Evolutionary conservation across 306 rosid species (phyloP).

Genomic region (Inga leiocalycina): DNA sequence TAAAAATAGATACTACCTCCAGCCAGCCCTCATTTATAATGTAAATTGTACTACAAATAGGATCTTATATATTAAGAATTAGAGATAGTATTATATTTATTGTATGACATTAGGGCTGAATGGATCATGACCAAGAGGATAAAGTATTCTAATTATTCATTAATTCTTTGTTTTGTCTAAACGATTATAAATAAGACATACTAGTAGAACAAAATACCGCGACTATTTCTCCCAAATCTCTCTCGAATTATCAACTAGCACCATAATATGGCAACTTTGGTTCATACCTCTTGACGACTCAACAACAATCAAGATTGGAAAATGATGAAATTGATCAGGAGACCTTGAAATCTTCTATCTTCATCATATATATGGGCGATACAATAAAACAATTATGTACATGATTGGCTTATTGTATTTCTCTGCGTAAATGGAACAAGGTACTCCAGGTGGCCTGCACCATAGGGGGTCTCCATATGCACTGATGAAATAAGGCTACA

Average conservation of each 20-base stretch:
- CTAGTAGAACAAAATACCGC: neutral
- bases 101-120: too few relatives aligned
- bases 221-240: neutral
- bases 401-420: slow-evolving; percentile 21
- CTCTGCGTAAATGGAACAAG: slow-evolving; percentile 24
- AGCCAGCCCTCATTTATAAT: too few relatives aligned
- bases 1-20: too few relatives aligned
- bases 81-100: too few relatives aligned
- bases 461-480: slow-evolving; percentile 13
- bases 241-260: neutral
- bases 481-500: neutral
- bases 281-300: neutral
- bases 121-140: too few relatives aligned
- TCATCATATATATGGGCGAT: neutral
- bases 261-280: too few relatives aligned
- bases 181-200: neutral
- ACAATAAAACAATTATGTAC: slow-evolving; percentile 54
- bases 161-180: neutral
- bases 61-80: too few relatives aligned
- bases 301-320: neutral
- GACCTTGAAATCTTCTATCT: slow-evolving; percentile 8
- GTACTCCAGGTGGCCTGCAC: neutral
- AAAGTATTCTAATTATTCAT: too few relatives aligned
- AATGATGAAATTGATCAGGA: neutral
- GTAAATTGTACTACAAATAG: too few relatives aligned